These are phyloP conservation scores for Lignosus rhinocerotis DNA, from an alignment of 1,284 basidiomycete species.

Conservation along the genomic window DNA sequence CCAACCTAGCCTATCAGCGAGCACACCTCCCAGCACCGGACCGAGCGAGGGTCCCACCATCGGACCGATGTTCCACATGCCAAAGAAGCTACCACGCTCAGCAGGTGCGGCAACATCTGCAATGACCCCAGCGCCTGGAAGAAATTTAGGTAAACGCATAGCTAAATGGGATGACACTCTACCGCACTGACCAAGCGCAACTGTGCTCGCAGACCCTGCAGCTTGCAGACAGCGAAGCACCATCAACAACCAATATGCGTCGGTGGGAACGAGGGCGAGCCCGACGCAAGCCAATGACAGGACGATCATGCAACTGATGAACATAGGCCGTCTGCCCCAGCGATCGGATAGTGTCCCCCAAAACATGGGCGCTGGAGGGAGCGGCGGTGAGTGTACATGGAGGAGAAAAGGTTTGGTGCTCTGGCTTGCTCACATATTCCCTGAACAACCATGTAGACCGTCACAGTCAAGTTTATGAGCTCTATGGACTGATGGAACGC, in stretches of 20 bases:
- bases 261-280: conserved; percentile 46
- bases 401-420: background rate
- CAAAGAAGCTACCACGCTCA: conserved; percentile 43
- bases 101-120: conserved; percentile 40
- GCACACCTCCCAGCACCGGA: conserved; percentile 55
- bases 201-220: conserved; percentile 45
- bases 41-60: conserved; percentile 44
- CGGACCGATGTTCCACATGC: conserved; percentile 38
- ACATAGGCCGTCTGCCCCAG: conserved; percentile 46
- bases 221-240: conserved; percentile 49
- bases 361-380: conserved; percentile 40
- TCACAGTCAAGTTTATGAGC: conserved; percentile 76
- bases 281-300: conserved; percentile 45
- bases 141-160: background rate
- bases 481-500: conserved; percentile 67
- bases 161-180: background rate
- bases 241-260: conserved; percentile 49
- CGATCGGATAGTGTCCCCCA: conserved; percentile 49
- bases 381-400: background rate
- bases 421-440: conserved; percentile 50
- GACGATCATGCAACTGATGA: conserved; percentile 43
- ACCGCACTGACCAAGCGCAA: conserved; percentile 39
- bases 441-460: conserved; percentile 78
- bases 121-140: conserved; percentile 39
- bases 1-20: conserved; percentile 65